Evolutionary conservation across 495 filamentous ascomycete species (phyloP), one percentile per base, ranked within the genome.

Genomic region (Aspergillus hancockii): DNA sequence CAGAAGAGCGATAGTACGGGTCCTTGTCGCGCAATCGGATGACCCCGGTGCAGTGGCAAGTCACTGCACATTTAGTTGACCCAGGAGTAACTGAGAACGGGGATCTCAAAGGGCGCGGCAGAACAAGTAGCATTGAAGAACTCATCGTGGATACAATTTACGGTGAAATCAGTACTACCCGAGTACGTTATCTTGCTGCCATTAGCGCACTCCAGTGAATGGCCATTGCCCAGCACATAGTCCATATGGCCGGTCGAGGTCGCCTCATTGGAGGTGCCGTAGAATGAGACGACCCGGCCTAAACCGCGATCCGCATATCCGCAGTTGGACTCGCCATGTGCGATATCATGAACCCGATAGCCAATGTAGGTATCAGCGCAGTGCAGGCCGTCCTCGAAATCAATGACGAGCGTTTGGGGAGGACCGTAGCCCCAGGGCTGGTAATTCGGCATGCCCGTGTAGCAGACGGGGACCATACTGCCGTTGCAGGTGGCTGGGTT

Each of bases 391-490:
- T 75, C 72, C 0, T 59, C 63, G 31, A 75, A 75, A 12, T 62
- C 65, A 43, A 75, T 72, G 22, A 66, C 58, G 19, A 75, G 70
- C 5, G 68, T 72, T 54, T 75, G 43, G 4, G 64, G 60, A 0
- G 72, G 72, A 1, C 72, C 72, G 50, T 71, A 75, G 0, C 72
- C 72, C 72, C 72, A 72, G 8, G 70, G 72, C 34, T 72, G 46
- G 58, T 75, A 75, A 55, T 65, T 71, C 3, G 72, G 71, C 71
- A 74, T 70, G 16, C 71, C 71, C 12, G 71, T 74, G n/a, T 52
- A 74, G 65, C 71, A 74, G 31, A 71, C 62, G 31, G 53, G 55
- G 28, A 72, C 71, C 66, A 67, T 64, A 30, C 55, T 63, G 14
- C 69, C 62, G 45, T 65, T 69, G 63, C 71, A 74, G n/a, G 69